phyloP scores from a whole-genome alignment of 257 asterid genomes.

The Nicotiana tomentosiformis region DNA sequence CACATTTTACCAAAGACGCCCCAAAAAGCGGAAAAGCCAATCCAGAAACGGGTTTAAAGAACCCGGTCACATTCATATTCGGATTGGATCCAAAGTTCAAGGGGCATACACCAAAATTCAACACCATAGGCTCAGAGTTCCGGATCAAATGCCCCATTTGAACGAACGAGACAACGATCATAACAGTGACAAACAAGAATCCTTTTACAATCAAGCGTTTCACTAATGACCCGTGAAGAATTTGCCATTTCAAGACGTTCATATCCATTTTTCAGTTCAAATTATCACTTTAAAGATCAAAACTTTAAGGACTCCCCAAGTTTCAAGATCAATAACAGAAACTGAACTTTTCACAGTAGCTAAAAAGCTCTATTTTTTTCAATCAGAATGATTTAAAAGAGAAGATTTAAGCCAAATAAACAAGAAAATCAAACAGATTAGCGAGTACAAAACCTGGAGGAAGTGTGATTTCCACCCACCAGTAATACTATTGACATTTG shows the following conservation, averaged over 20 bases:
- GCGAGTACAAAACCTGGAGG: slow-evolving; percentile 97
- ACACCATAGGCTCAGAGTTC: slow-evolving; percentile 26
- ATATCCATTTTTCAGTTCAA: slow-evolving; percentile 33
- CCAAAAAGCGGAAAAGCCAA: slow-evolving; percentile 20
- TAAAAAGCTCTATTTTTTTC: slow-evolving; percentile 9
- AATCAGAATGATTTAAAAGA: background rate
- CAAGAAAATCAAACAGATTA: slow-evolving; percentile 21
- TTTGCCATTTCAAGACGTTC: slow-evolving; percentile 44
- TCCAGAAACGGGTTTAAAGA: slow-evolving; percentile 20
- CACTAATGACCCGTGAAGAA: slow-evolving; percentile 42
- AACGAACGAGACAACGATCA: slow-evolving; percentile 39
- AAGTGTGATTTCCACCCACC: slow-evolving; percentile 98
- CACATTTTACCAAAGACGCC: slow-evolving; percentile 11
- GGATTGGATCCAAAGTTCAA: slow-evolving; percentile 30
- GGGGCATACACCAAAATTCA: slow-evolving; percentile 42
- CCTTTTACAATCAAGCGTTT: slow-evolving; percentile 53
- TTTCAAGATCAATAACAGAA: slow-evolving; percentile 12
- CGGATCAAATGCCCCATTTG: slow-evolving; percentile 44
- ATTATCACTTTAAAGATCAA: slow-evolving; percentile 6
- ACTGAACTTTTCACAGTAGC: slow-evolving; percentile 11
- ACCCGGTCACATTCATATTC: slow-evolving; percentile 25
- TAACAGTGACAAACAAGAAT: slow-evolving; percentile 43
- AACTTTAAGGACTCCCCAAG: slow-evolving; percentile 13
- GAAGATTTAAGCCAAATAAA: slow-evolving; percentile 21
- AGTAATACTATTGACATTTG: slow-evolving; percentile 67